phyloP scores from a whole-genome alignment of 1,284 basidiomycete species.

The Erythrobasidium hasegawianum region DNA sequence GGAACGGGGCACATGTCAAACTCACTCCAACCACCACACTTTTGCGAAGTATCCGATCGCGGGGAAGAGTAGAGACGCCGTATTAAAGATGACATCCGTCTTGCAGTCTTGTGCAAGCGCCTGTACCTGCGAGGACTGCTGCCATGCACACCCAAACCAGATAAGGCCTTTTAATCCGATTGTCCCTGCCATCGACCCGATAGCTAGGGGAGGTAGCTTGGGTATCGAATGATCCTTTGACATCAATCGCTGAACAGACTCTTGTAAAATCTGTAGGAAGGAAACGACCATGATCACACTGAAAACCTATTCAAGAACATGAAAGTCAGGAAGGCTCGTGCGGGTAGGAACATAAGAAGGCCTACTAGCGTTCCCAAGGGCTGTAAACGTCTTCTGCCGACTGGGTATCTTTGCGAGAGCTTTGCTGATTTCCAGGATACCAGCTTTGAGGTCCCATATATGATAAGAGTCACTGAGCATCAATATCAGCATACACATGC shows the following conservation, averaged over 20 bases:
- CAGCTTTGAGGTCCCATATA: slow-evolving; percentile 36
- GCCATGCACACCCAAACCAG: slow-evolving; percentile 24
- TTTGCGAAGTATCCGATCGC: slow-evolving; percentile 47
- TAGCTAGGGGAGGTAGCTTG: slow-evolving; percentile 52
- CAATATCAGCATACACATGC: not conserved
- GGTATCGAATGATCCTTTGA: slow-evolving; percentile 43
- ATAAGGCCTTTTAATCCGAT: slow-evolving; percentile 27
- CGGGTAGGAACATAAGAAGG: too few relatives aligned
- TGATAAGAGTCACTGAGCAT: slow-evolving; percentile 48
- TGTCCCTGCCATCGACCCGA: slow-evolving; percentile 51
- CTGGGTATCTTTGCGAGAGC: slow-evolving; percentile 51
- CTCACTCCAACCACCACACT: slow-evolving; percentile 33
- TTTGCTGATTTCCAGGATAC: slow-evolving; percentile 35
- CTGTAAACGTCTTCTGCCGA: slow-evolving; percentile 55
- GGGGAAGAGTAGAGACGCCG: slow-evolving; percentile 57
- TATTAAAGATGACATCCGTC: slow-evolving; percentile 57
- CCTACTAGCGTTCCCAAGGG: slow-evolving; percentile 43
- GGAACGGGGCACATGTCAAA: not conserved
- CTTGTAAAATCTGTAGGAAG: slow-evolving; percentile 52
- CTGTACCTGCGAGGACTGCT: slow-evolving; percentile 35
- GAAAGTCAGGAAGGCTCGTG: too few relatives aligned
- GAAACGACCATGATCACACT: slow-evolving; percentile 47
- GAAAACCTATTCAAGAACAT: slow-evolving; percentile 48
- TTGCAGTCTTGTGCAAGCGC: slow-evolving; percentile 55
- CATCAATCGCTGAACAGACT: slow-evolving; percentile 51